Percentiles rank a stretch among this genome's conserved stretches.
Conservation (phyloP, 345 rosid genomes). For the Eucalyptus decipiens region DNA sequence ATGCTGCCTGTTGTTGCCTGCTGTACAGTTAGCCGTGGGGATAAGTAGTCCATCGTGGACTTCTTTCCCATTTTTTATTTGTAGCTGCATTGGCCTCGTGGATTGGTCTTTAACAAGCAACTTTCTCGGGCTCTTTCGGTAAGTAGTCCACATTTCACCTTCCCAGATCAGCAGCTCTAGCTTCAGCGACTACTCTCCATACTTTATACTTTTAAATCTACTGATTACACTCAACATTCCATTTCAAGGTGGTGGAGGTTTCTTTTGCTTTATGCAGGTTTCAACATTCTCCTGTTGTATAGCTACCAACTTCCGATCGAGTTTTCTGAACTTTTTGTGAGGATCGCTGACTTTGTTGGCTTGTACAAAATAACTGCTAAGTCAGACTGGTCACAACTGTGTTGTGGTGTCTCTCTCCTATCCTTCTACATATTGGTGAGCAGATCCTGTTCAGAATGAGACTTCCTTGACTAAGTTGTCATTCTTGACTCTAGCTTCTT, state of each 20-base stretch:
- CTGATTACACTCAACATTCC: background rate
- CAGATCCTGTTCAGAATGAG: background rate
- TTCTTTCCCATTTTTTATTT: conserved; percentile 44
- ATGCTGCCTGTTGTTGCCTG: conserved; percentile 35
- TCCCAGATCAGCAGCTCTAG: background rate
- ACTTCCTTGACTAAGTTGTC: background rate
- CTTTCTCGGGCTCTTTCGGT: conserved; percentile 42
- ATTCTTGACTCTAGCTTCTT: background rate
- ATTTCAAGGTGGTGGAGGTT: conserved; percentile 42
- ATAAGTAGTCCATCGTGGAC: conserved; percentile 51
- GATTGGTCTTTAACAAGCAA: conserved; percentile 49
- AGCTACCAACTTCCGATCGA: conserved; percentile 33
- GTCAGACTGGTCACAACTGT: conserved; percentile 29
- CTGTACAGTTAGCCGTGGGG: conserved; percentile 31
- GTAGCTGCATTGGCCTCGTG: conserved; percentile 35
- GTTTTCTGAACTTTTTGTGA: conserved; percentile 6
- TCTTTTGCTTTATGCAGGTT: conserved; percentile 33
- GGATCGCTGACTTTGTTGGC: conserved; percentile 25
- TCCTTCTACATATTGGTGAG: conserved; percentile 39
- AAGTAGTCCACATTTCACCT: background rate
- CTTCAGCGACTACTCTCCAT: background rate
- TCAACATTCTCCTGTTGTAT: conserved; percentile 29
- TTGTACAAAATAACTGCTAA: conserved; percentile 28
- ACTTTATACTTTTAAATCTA: background rate
- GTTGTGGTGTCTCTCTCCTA: conserved; percentile 26